A percentile compares a stretch with the other conserved stretches of the same genome.
Conservation (phyloP, 352 stramenopile genomes). For the Achlya hypogyna region DNA sequence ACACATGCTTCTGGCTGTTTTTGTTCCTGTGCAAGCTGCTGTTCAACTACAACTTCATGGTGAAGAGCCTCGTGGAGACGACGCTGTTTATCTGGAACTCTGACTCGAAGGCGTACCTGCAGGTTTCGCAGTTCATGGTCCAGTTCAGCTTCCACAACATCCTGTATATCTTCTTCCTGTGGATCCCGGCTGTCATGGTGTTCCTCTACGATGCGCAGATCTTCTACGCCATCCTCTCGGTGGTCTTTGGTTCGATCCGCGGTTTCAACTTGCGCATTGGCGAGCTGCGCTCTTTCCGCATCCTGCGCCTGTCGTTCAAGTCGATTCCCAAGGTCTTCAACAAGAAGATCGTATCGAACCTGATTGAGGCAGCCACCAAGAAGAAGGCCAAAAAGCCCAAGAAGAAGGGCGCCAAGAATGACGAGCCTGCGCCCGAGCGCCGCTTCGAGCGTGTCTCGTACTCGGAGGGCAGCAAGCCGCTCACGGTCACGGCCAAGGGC, state of each 20-base stretch:
- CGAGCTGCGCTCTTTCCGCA: slow-evolving; percentile 24
- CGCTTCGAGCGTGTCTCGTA: slow-evolving; percentile 78
- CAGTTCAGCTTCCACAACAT: slow-evolving; percentile 23
- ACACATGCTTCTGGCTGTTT: slow-evolving; percentile 26
- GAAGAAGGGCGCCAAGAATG: slow-evolving; percentile 35
- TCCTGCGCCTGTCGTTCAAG: slow-evolving; percentile 25
- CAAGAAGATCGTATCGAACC: slow-evolving; percentile 84
- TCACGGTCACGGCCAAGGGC: slow-evolving; percentile 76
- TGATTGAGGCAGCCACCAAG: slow-evolving; percentile 37
- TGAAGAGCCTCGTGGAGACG: slow-evolving; percentile 25
- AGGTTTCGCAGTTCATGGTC: slow-evolving; percentile 22
- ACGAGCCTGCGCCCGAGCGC: slow-evolving; percentile 41
- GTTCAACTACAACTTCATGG: slow-evolving; percentile 26
- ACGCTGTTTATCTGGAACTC: slow-evolving; percentile 23
- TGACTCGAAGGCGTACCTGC: slow-evolving; percentile 1
- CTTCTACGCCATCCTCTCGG: slow-evolving; percentile 24
- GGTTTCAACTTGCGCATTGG: slow-evolving; percentile 26
- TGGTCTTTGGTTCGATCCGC: slow-evolving; percentile 22
- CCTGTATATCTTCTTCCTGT: slow-evolving; percentile 24
- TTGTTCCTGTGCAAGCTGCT: slow-evolving; percentile 22
- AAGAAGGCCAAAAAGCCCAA: slow-evolving; percentile 68
- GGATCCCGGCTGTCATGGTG: slow-evolving; percentile 23
- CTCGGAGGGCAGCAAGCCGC: slow-evolving; percentile 65
- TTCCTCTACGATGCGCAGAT: slow-evolving; percentile 27
- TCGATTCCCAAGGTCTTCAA: slow-evolving; percentile 64